Evolutionary conservation across 208 protist genomes (phyloP).

Genomic region (Borovskyia barvae): DNA sequence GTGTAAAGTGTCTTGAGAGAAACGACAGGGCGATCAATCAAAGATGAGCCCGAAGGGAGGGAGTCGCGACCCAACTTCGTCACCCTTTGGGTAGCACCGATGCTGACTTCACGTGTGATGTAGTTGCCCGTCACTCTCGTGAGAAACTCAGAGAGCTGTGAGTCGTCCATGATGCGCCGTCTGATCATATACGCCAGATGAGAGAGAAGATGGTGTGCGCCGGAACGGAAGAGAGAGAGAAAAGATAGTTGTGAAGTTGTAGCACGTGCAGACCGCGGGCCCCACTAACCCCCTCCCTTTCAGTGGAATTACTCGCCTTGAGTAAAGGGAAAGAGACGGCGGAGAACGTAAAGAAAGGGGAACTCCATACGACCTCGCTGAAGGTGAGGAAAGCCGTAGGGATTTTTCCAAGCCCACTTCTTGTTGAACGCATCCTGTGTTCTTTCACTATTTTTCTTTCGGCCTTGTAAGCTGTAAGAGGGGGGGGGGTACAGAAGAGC

Average conservation of each 20-base stretch:
- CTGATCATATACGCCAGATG: neutral
- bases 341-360: neutral
- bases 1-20: conserved; percentile 83
- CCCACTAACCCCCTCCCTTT: neutral
- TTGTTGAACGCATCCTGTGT: too few species aligned
- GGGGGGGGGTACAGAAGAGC: too few species aligned
- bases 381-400: neutral
- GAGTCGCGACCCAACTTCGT: conserved; percentile 26
- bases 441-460: too few species aligned
- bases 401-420: neutral
- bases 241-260: neutral
- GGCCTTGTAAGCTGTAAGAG: too few species aligned
- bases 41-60: neutral
- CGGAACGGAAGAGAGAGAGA: neutral
- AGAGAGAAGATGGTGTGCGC: neutral
- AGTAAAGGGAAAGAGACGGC: neutral
- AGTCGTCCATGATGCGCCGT: neutral
- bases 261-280: neutral
- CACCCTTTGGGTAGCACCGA: conserved; percentile 59
- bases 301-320: neutral
- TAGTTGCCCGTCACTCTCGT: conserved; percentile 1
- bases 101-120: conserved; percentile 44
- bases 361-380: neutral
- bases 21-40: conserved; percentile 41
- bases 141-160: conserved; percentile 5